Evolutionary conservation across 2,329 filamentous ascomycete genomes (phyloP).

Genomic region (Pseudogymnoascus sp.): DNA sequence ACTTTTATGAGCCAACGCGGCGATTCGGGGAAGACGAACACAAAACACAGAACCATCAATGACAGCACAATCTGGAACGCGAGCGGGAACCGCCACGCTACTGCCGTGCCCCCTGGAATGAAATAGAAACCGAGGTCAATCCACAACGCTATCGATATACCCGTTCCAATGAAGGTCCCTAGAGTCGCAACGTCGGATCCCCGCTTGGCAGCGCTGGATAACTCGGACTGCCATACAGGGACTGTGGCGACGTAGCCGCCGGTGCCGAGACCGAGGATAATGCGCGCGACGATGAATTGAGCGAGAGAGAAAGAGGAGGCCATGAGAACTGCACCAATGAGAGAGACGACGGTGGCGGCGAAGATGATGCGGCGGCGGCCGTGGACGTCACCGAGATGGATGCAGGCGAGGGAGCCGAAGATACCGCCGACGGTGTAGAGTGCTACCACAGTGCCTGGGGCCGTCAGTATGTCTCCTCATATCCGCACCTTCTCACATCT

Average conservation of each 20-base stretch:
- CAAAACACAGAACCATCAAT: constrained; percentile 26
- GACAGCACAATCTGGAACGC: constrained; percentile 29
- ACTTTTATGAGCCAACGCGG: constrained; percentile 32
- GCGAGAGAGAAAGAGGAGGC: constrained; percentile 31
- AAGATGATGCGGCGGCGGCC: constrained; percentile 36
- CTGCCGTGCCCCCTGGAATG: constrained; percentile 21
- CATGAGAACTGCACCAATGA: constrained; percentile 37
- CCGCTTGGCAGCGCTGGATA: constrained; percentile 32
- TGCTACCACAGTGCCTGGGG: constrained; percentile 28
- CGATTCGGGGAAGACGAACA: constrained; percentile 31
- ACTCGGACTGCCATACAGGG: constrained; percentile 35
- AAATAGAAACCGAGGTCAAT: constrained; percentile 37
- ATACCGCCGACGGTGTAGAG: constrained; percentile 32
- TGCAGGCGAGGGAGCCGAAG: constrained; percentile 30
- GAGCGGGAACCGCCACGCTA: constrained; percentile 31
- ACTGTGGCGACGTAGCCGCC: constrained; percentile 34
- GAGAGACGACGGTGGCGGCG: constrained; percentile 31
- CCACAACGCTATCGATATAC: constrained; percentile 36
- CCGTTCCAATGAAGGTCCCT: constrained; percentile 30
- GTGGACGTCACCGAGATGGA: constrained; percentile 31
- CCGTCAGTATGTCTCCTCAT: constrained; percentile 12
- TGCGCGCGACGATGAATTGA: constrained; percentile 35
- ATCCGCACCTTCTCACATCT: neutral
- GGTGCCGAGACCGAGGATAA: constrained; percentile 33
- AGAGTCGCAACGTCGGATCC: constrained; percentile 34